Conservation (phyloP, 305 asterid species). For the Fraxinus latifolia region DNA sequence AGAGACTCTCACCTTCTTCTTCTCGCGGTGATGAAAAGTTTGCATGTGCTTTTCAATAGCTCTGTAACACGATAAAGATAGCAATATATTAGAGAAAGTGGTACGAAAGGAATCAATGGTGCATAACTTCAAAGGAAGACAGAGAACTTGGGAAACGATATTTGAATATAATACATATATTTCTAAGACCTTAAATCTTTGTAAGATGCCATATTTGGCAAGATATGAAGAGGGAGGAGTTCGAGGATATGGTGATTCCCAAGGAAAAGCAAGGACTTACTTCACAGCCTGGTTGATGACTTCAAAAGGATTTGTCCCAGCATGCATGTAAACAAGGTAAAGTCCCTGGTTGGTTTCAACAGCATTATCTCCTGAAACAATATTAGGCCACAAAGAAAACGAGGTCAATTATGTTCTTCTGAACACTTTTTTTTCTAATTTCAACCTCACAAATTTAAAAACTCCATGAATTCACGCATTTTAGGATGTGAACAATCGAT, state of each 20-base stretch:
- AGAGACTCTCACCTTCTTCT: conserved; percentile 57
- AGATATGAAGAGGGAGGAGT: background rate
- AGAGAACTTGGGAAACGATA: background rate
- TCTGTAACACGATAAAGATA: conserved; percentile 33
- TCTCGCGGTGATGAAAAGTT: conserved; percentile 86
- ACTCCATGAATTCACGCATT: conserved; percentile 24
- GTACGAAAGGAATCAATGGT: background rate
- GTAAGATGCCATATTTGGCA: background rate
- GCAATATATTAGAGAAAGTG: background rate
- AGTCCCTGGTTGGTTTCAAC: conserved; percentile 90
- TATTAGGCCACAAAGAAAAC: conserved; percentile 25
- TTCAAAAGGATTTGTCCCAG: conserved; percentile 90
- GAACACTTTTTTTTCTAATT: conserved; percentile 24
- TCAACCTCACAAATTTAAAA: conserved; percentile 23
- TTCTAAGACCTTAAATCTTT: background rate
- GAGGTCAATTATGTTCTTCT: conserved; percentile 28
- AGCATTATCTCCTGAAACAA: conserved; percentile 72
- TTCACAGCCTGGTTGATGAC: conserved; percentile 89
- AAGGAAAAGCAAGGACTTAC: conserved; percentile 43
- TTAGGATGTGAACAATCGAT: conserved; percentile 18
- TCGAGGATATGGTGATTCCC: background rate
- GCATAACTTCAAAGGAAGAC: background rate
- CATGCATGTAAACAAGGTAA: conserved; percentile 81
- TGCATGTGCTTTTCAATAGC: conserved; percentile 84
- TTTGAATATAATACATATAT: background rate